Evolutionary conservation across 1,139 yeast genomes (phyloP), one percentile per base, ranked within the genome.

Genomic region (Yamadazyma buinensis): DNA sequence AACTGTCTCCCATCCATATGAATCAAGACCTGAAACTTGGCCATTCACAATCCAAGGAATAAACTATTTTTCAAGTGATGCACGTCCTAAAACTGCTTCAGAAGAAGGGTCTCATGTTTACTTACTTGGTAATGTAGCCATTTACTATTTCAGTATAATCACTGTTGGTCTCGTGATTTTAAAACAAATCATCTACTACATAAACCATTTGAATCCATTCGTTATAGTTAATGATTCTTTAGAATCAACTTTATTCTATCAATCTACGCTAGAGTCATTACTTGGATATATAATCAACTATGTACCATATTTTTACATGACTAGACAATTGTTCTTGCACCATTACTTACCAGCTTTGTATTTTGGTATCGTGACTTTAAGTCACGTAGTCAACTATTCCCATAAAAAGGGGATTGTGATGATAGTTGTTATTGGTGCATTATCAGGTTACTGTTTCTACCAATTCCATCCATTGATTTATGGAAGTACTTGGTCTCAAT

Each of bases 331-430:
- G 29, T 63, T 60, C 38, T 47, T 59, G 30, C 72, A 66, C 39
- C 72, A 67, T 43, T 69, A 69, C 46, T 52, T 65, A 40, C 59
- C 63, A 11, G 52, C 68, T 12, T 49, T 66, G 18, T 61, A 55
- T 40, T 65, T 68, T 39, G 43, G 55, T 15, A 55, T 65, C n/a
- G 45, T 68, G 37, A 43, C 59, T 24, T 31, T 57, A 12, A 52
- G 62, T 2, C 64, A 61, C 35, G 61, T 48, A 38, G 41, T 56
- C 18, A 69, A 67, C 34, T 59, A 55, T 39, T 63, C 60, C 33
- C 40, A 51, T 7, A 32, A 48, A 6, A 49, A 44, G 34, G 46
- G 64, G 26, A 44, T 33, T 30, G 39, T 46, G 26, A 7, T 41
- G 2, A 32, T 62, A 32, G 37, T 51, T 40, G 35, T 37, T 2